Evolutionary conservation across 805 yeast species (phyloP).

Genomic region (Wickerhamiella kurtzmanii): DNA sequence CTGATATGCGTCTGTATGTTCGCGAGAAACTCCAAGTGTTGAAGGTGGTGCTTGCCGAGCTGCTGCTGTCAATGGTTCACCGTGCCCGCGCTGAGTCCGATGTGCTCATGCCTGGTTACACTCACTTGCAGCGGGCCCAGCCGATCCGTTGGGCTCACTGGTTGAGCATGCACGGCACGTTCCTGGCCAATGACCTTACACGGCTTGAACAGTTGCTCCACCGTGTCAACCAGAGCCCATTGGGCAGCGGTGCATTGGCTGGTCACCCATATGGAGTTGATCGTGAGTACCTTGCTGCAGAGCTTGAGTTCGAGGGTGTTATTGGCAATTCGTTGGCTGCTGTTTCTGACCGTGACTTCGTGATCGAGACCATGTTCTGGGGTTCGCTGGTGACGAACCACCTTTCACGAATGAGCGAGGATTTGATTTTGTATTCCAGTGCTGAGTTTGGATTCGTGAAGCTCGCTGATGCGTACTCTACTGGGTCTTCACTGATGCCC

Average conservation of each 20-base stretch:
- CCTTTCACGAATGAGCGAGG: conserved; percentile 87
- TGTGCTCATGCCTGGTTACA: conserved; percentile 95
- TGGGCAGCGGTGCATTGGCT: conserved; percentile 96
- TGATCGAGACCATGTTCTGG: conserved; percentile 94
- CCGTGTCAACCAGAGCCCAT: conserved; percentile 78
- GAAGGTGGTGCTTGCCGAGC: conserved; percentile 41
- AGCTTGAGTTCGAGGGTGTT: conserved; percentile 66
- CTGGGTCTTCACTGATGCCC: conserved; percentile 98
- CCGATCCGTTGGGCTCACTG: conserved; percentile 99
- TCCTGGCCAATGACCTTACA: conserved; percentile 79
- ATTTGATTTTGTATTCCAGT: conserved; percentile 86
- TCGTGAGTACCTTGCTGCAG: conserved; percentile 72
- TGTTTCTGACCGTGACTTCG: conserved; percentile 94
- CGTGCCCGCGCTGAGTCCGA: conserved; percentile 82
- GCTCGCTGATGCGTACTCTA: conserved; percentile 93
- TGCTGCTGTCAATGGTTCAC: conserved; percentile 51
- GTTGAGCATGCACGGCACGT: conserved; percentile 89
- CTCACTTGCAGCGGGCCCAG: conserved; percentile 96
- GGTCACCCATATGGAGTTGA: conserved; percentile 99
- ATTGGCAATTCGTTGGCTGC: conserved; percentile 96
- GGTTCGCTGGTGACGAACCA: conserved; percentile 89
- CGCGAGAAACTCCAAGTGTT: conserved; percentile 57
- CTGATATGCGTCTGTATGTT: conserved; percentile 94
- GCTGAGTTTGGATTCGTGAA: conserved; percentile 94
- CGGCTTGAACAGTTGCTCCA: conserved; percentile 67